phyloP scores from a whole-genome alignment of 2,329 filamentous ascomycete genomes.

The Beauveria scarabaeidicola region DNA sequence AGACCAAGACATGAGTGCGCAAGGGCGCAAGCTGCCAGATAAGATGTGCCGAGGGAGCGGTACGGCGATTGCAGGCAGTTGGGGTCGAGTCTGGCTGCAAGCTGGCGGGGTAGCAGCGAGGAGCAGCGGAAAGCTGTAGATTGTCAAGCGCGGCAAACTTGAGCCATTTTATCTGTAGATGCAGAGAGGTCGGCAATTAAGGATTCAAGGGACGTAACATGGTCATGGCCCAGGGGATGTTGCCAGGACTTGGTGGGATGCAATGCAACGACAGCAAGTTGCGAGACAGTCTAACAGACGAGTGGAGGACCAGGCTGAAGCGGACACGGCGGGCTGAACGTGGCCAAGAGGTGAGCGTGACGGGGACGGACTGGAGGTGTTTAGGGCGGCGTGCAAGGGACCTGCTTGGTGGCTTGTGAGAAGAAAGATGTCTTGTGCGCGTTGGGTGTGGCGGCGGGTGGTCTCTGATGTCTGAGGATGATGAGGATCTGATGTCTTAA shows the following conservation, averaged over 20 bases:
- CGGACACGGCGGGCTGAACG: too few species aligned
- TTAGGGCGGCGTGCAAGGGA: neutral
- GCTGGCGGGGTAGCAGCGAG: neutral
- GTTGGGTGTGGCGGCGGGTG: neutral
- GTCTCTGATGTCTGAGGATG: neutral
- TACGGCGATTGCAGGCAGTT: neutral
- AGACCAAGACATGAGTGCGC: too few species aligned
- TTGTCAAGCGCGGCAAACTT: neutral
- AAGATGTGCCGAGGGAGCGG: neutral
- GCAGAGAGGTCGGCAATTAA: neutral
- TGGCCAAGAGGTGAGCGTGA: too few species aligned
- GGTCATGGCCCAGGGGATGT: neutral
- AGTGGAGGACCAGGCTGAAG: conserved; percentile 2
- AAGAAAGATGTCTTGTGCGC: neutral
- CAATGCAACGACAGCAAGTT: neutral
- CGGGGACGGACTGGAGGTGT: neutral
- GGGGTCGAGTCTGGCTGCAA: neutral
- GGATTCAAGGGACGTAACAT: conserved; percentile 11
- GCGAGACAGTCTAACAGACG: neutral
- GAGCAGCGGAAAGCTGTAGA: neutral
- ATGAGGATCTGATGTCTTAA: neutral
- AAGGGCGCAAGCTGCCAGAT: neutral
- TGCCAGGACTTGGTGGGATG: neutral
- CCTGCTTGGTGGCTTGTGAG: conserved; percentile 4
- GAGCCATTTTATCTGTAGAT: neutral